Base-by-base conservation (phyloP, 768 basidiomycete species). In the Mycena rebaudengoi region DNA sequence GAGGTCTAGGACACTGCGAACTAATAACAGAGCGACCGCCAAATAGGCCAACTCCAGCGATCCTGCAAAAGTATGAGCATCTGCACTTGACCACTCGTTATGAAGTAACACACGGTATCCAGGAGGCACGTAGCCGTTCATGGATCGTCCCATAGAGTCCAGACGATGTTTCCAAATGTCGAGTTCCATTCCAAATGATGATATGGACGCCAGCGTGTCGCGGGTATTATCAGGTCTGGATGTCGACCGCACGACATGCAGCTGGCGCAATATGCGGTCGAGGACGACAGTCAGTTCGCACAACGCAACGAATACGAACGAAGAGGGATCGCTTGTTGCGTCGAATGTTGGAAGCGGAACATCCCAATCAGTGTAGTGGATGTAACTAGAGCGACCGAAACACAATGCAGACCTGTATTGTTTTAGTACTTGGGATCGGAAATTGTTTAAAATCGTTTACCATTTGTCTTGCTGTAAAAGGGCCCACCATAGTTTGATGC, bases 401-500 rank as follows among this genome's bases (percentile, higher is more conserved):
- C 66, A 67, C 16, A 67, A 40, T 23, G 66, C 62, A 21, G 66
- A 56, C 66, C 66, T 67, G 25, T 12, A 26, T 21, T 5, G 21
- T 32, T 56, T 25, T 30, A 10, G 18, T 28, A 10, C n/a, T 18
- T 5, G 14, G 18, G 5, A 21, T 14, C 37, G 23, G 10, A 13
- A n/a, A 30, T 33, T 11, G n/a, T 29, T 7, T 13, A 18, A 45
- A 32, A 18, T 41, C 53, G n/a, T n/a, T 6, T 33, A 67, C 66
- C 66, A 67, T 37, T 67, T 67, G 59, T 67, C 66, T 30, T 67
- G 66, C 20, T 67, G 66, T 8, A 67, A 33, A 12, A 67, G 62
- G 4, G 66, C 66, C 66, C 66, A 67, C 66, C 66, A 67, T 25
- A 67, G 46, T 20, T 67, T 67, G 23, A 67, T 26, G 18, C 66